Conservation (phyloP, 164 flowering plant genomes). For the Vitis vinifera region DNA sequence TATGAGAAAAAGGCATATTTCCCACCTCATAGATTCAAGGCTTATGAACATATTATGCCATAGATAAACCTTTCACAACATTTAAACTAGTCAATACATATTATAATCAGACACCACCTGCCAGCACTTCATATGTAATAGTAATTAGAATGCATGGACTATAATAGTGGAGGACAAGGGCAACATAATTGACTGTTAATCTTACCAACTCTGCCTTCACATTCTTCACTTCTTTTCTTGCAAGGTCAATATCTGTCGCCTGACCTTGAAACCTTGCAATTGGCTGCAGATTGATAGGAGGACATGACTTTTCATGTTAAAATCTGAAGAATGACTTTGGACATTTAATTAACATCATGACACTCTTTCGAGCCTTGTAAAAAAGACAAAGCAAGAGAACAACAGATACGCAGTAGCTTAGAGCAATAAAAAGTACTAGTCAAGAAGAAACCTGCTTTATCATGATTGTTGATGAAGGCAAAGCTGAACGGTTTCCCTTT, state of each 20-base stretch:
- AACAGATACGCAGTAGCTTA: not conserved
- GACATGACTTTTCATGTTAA: conserved; percentile 4
- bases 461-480: conserved; percentile 95
- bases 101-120: too few species aligned
- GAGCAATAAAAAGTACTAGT: not conserved
- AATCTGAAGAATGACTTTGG: not conserved
- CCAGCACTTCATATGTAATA: not conserved
- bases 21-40: too few species aligned
- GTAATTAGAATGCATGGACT: not conserved
- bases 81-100: too few species aligned
- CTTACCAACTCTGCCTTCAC: conserved; percentile 81
- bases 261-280: conserved; percentile 90
- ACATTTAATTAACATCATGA: not conserved
- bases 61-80: too few species aligned
- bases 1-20: too few species aligned
- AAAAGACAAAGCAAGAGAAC: not conserved
- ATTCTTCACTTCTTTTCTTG: conserved; percentile 70
- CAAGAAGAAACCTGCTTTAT: conserved; percentile 66
- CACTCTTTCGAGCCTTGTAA: not conserved
- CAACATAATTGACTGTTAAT: not conserved
- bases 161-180: not conserved
- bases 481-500: conserved; percentile 87
- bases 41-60: too few species aligned
- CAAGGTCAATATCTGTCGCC: conserved; percentile 78
- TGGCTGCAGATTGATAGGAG: conserved; percentile 52